phyloP scores from a whole-genome alignment of 345 rosid species.

The Corymbia maculata region DNA sequence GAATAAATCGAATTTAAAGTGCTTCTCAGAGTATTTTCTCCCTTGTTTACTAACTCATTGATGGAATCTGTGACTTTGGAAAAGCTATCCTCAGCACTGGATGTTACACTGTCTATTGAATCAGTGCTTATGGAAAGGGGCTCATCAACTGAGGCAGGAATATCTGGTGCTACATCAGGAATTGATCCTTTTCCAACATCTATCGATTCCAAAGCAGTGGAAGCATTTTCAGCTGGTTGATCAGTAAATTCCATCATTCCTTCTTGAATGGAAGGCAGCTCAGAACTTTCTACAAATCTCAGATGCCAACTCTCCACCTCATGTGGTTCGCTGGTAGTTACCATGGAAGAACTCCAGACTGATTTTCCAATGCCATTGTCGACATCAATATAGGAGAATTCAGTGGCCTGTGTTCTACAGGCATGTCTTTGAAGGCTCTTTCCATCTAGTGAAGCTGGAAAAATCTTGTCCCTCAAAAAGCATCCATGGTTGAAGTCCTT shows the following conservation, averaged over 20 bases:
- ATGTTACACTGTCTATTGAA: slow-evolving; percentile 27
- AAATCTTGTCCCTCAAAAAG: slow-evolving; percentile 24
- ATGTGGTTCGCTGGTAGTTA: slow-evolving; percentile 5
- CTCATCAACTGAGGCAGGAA: slow-evolving; percentile 21
- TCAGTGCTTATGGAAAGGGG: slow-evolving; percentile 18
- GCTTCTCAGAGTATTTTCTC: slow-evolving; percentile 42
- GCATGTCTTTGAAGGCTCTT: slow-evolving; percentile 16
- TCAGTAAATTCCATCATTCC: slow-evolving; percentile 14
- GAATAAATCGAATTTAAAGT: slow-evolving; percentile 48
- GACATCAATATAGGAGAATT: slow-evolving; percentile 25
- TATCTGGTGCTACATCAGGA: slow-evolving; percentile 22
- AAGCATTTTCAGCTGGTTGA: slow-evolving; percentile 23
- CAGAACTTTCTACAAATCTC: slow-evolving; percentile 32
- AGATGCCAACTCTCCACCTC: slow-evolving; percentile 16
- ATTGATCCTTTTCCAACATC: slow-evolving; percentile 29
- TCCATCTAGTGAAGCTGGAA: slow-evolving; percentile 26
- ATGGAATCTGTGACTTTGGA: slow-evolving; percentile 35
- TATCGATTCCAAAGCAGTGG: slow-evolving; percentile 10
- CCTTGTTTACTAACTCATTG: slow-evolving; percentile 39
- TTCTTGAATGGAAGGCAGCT: slow-evolving; percentile 25
- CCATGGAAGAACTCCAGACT: slow-evolving; percentile 23
- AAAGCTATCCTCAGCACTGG: slow-evolving; percentile 40
- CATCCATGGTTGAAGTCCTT: slow-evolving; percentile 39
- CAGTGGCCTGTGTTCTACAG: slow-evolving; percentile 36
- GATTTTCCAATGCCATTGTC: slow-evolving; percentile 20